Evolutionary conservation across 2,329 filamentous ascomycete species (phyloP).

Genomic region (Alternaria brassicicola): DNA sequence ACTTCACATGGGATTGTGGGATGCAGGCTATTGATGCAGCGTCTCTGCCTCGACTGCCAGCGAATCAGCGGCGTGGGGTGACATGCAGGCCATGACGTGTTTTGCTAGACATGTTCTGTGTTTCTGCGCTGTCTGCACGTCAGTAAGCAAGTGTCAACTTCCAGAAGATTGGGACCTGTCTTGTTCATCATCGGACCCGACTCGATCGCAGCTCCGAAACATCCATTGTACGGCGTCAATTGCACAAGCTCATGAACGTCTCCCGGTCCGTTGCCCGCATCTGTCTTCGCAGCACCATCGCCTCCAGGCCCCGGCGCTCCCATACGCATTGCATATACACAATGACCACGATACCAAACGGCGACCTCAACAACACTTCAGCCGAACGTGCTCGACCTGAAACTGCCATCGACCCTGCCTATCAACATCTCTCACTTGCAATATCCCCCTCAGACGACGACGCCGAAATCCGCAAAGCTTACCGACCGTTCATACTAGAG

Average conservation of each 20-base stretch:
- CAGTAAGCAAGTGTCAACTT: neutral
- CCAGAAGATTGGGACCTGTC: neutral
- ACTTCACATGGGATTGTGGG: neutral
- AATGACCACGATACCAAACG: constrained; percentile 15
- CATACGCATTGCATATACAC: neutral
- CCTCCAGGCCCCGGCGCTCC: neutral
- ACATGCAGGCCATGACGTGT: neutral
- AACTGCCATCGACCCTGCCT: constrained; percentile 21
- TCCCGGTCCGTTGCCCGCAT: neutral
- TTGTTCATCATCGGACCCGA: neutral
- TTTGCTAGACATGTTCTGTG: neutral
- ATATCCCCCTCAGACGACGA: constrained; percentile 58
- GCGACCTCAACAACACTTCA: constrained; percentile 35
- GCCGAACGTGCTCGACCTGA: constrained; percentile 22
- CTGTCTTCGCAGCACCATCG: neutral
- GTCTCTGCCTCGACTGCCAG: neutral
- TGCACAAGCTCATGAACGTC: neutral
- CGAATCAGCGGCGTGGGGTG: neutral
- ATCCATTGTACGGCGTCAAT: neutral
- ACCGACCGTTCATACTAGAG: constrained; percentile 63
- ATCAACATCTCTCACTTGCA: constrained; percentile 47
- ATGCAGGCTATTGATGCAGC: neutral
- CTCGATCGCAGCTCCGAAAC: neutral
- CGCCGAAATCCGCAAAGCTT: constrained; percentile 52
- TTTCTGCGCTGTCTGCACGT: neutral